Percentiles rank a stretch among this genome's conserved stretches.
phyloP scores from a whole-genome alignment of 139 green algal genomes.

The Chlorella sp. region DNA sequence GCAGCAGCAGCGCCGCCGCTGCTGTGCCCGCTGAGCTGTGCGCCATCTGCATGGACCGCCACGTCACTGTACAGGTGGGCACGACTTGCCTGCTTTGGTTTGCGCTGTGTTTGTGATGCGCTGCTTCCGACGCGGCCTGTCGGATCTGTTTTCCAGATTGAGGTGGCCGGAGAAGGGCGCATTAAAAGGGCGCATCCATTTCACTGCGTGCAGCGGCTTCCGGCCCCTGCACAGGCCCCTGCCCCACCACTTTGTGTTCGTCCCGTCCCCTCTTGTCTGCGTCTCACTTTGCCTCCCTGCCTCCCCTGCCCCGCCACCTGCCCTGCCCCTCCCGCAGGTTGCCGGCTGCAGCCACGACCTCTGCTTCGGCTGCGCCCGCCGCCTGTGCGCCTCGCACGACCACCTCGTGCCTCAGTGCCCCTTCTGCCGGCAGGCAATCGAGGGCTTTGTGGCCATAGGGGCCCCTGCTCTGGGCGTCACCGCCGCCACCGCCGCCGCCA shows the following conservation, averaged over 20 bases:
- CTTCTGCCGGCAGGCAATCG: constrained; percentile 50
- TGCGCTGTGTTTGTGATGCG: not conserved
- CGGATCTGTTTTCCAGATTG: too few species aligned
- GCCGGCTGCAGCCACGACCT: constrained; percentile 45
- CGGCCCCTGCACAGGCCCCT: too few species aligned
- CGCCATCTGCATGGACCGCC: constrained; percentile 51
- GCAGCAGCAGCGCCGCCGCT: not conserved
- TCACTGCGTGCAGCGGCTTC: too few species aligned
- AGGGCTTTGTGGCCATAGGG: constrained; percentile 38
- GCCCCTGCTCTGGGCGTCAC: not conserved
- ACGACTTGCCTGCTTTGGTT: not conserved
- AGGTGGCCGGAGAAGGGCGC: too few species aligned
- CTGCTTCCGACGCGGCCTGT: not conserved
- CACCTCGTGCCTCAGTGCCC: constrained; percentile 50
- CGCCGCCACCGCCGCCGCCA: too few species aligned
- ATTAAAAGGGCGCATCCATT: too few species aligned
- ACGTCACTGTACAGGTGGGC: constrained; percentile 22
- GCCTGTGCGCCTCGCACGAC: constrained; percentile 37
- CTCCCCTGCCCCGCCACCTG: not conserved
- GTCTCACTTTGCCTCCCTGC: not conserved
- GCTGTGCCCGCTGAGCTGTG: constrained; percentile 22
- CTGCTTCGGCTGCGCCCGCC: constrained; percentile 49
- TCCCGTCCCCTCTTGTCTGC: not conserved
- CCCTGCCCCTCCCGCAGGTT: constrained; percentile 17
- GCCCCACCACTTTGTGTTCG: too few species aligned